Evolutionary conservation across 2,329 filamentous ascomycete species (phyloP).

Genomic region (Penicillium janthinellum): DNA sequence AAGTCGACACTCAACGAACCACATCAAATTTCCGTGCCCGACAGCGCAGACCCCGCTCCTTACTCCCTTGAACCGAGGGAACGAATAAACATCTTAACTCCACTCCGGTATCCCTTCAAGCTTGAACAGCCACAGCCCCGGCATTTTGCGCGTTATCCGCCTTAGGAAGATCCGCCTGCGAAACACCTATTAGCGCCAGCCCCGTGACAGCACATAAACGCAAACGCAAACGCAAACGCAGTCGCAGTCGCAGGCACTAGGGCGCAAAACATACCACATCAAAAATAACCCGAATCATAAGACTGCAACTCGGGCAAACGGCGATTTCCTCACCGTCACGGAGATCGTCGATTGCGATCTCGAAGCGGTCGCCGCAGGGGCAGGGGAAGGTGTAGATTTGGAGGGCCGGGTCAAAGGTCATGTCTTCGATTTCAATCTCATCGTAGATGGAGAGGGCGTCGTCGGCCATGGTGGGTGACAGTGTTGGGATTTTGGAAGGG

Average conservation of each 20-base stretch:
- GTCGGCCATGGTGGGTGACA: conserved; percentile 57
- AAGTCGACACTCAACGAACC: background rate
- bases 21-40: no score
- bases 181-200: conserved; percentile 8
- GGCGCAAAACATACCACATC: conserved; percentile 64
- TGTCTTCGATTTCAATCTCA: conserved; percentile 98
- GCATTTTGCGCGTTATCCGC: conserved; percentile 37
- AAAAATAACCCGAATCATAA: conserved; percentile 95
- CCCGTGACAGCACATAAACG: background rate
- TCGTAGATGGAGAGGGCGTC: conserved; percentile 80
- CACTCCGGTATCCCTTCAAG: conserved; percentile 29
- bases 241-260: no score
- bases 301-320: conserved; percentile 94
- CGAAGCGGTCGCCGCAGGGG: conserved; percentile 94
- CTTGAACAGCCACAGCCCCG: conserved; percentile 42
- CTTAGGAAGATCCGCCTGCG: conserved; percentile 56
- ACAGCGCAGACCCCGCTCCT: background rate
- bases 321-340: conserved; percentile 89
- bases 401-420: conserved; percentile 80
- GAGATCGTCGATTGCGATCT: conserved; percentile 82
- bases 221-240: background rate
- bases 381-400: conserved; percentile 96
- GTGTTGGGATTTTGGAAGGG: background rate
- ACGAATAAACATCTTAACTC: background rate
- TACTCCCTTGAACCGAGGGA: background rate